Conservation (phyloP, 2,329 filamentous ascomycete genomes). For the Ophioceras dolichostomum region DNA sequence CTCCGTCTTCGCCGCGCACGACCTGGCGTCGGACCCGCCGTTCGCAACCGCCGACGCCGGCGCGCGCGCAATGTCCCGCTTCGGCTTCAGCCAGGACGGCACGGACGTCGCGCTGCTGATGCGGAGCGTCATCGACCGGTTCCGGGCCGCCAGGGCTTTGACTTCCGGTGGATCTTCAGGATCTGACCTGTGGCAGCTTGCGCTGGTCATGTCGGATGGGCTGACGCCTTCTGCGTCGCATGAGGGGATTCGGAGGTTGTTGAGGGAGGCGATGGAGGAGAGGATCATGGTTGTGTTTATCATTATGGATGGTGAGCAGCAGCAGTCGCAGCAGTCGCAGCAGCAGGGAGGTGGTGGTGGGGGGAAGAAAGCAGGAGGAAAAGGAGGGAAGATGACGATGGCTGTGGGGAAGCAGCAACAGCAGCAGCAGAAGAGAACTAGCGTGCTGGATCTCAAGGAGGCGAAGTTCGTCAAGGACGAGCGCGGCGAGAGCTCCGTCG, state of each 20-base stretch:
- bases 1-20: slow-evolving; percentile 72
- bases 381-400: slow-evolving; percentile 19
- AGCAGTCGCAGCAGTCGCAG: no score
- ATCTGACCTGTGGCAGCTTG: slow-evolving; percentile 85
- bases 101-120: slow-evolving; percentile 80
- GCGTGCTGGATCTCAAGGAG: slow-evolving; percentile 79
- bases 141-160: slow-evolving; percentile 59
- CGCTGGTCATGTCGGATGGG: slow-evolving; percentile 87
- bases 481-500: slow-evolving; percentile 51
- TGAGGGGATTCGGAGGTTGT: slow-evolving; percentile 66
- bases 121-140: slow-evolving; percentile 64
- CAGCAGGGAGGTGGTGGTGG: slow-evolving; percentile 9
- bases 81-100: slow-evolving; percentile 72
- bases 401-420: background rate
- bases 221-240: slow-evolving; percentile 75
- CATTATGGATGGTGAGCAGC: slow-evolving; percentile 52
- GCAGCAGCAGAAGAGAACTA: slow-evolving; percentile 26
- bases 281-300: slow-evolving; percentile 98
- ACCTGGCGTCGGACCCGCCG: slow-evolving; percentile 72
- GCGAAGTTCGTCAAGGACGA: slow-evolving; percentile 66
- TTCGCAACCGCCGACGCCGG: slow-evolving; percentile 70
- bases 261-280: slow-evolving; percentile 82
- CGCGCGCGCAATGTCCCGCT: slow-evolving; percentile 70
- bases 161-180: slow-evolving; percentile 11
- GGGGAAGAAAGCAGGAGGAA: slow-evolving; percentile 23